These are phyloP conservation scores for Gnaphalium uliginosum DNA, from an alignment of 129 eudicot genomes.

Conservation along the genomic window DNA sequence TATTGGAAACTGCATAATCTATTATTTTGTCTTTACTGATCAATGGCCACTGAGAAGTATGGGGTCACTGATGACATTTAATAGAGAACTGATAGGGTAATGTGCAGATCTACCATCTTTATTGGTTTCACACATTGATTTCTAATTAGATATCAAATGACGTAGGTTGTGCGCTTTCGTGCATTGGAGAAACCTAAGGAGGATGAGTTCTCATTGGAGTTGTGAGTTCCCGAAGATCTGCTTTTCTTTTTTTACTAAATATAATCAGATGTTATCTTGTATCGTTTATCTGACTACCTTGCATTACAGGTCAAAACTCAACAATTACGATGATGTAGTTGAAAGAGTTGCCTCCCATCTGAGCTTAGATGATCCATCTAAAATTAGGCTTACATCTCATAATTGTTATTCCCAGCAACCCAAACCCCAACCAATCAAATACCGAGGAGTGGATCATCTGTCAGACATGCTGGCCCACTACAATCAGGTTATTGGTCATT, in stretches of 20 bases:
- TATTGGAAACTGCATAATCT: not conserved
- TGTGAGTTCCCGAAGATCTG: slow-evolving; percentile 44
- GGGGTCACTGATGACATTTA: not conserved
- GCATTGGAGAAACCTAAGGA: slow-evolving; percentile 86
- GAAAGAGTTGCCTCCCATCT: slow-evolving; percentile 68
- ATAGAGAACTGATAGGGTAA: not conserved
- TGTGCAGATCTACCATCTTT: not conserved
- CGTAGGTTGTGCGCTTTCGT: slow-evolving; percentile 76
- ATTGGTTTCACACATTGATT: not conserved
- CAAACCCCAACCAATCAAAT: slow-evolving; percentile 78
- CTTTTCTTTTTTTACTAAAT: not conserved
- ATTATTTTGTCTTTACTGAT: not conserved
- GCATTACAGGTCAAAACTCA: slow-evolving; percentile 62
- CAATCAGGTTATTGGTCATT: slow-evolving; percentile 60
- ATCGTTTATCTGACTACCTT: not conserved
- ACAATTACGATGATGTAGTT: slow-evolving; percentile 82
- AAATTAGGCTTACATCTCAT: slow-evolving; percentile 87
- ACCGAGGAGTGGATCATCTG: slow-evolving; percentile 68
- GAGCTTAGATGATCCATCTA: slow-evolving; percentile 66
- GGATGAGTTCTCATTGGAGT: slow-evolving; percentile 71
- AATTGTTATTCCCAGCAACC: slow-evolving; percentile 92
- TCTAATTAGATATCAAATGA: not conserved
- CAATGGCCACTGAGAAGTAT: not conserved
- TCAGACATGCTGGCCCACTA: slow-evolving; percentile 80
- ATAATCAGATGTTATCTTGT: not conserved